These are phyloP conservation scores for Incumbomyces delicatus DNA, from an alignment of 2,329 filamentous ascomycete genomes.

Conservation along the genomic window DNA sequence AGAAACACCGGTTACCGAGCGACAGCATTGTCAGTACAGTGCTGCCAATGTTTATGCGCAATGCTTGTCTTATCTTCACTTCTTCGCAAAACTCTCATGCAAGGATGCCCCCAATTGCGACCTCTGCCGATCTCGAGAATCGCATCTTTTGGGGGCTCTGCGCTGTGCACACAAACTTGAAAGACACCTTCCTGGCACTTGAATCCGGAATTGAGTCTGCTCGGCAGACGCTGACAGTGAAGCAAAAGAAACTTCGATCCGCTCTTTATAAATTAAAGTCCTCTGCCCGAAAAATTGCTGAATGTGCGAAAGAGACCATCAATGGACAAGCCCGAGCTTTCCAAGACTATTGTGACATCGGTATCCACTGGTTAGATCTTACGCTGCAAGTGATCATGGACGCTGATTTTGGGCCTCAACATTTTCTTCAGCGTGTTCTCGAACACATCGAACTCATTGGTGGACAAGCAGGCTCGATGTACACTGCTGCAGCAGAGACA, in stretches of 20 bases:
- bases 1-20: neutral
- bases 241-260: neutral
- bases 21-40: neutral
- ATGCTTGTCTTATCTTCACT: neutral
- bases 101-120: no score
- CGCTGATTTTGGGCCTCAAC: neutral
- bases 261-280: neutral
- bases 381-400: neutral
- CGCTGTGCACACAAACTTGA: neutral
- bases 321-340: neutral
- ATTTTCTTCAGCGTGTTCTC: neutral
- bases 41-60: neutral
- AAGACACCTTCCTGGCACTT: conserved; percentile 1
- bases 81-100: neutral
- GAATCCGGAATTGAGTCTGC: neutral
- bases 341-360: neutral
- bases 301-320: neutral
- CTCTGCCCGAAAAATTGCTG: neutral
- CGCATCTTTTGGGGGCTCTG: neutral
- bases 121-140: neutral
- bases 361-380: neutral
- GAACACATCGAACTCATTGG: neutral
- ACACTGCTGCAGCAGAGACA: neutral
- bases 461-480: neutral
- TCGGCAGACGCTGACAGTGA: neutral